phyloP scores from a whole-genome alignment of 495 filamentous ascomycete species.

The Penicillium crystallinum region DNA sequence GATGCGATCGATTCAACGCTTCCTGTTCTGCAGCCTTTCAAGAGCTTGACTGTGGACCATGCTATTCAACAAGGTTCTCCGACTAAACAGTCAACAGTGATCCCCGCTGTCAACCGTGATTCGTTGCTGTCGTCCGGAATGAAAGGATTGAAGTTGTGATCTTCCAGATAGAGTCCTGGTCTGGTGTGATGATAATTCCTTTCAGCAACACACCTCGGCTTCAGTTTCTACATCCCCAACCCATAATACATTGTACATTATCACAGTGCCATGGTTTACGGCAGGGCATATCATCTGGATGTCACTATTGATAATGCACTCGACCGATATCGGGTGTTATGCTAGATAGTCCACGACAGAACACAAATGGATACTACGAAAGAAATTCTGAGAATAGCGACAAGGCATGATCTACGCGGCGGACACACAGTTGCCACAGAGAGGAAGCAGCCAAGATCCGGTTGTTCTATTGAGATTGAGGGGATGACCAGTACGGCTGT shows the following conservation, averaged over 20 bases:
- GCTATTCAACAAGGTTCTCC: neutral
- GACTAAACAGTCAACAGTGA: neutral
- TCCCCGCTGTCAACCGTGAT: neutral
- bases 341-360: neutral
- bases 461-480: too few relatives aligned
- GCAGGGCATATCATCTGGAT: neutral
- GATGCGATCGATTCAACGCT: slow-evolving; percentile 1
- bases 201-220: neutral
- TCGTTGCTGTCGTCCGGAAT: neutral
- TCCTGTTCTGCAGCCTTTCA: neutral
- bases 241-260: neutral
- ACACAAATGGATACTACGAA: neutral
- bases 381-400: too few relatives aligned
- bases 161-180: neutral
- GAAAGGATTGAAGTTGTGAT: neutral
- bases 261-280: neutral
- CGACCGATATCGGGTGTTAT: neutral
- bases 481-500: neutral
- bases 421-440: too few relatives aligned
- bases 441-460: too few relatives aligned
- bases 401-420: too few relatives aligned
- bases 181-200: neutral
- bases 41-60: neutral
- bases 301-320: neutral
- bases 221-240: too few relatives aligned